phyloP scores from a whole-genome alignment of 345 rosid genomes.

The Camelina laxa region DNA sequence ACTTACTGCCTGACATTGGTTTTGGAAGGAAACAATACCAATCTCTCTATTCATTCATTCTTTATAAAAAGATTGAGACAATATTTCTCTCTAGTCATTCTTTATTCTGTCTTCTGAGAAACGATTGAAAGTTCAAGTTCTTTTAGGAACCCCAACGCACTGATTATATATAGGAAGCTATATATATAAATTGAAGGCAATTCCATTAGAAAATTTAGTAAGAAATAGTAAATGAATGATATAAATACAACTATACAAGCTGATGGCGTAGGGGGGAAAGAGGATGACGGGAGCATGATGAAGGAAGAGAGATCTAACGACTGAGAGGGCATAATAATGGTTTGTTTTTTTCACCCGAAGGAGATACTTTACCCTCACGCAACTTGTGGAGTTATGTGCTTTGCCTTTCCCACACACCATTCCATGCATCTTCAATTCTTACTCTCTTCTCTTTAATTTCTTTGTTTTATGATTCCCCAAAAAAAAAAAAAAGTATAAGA shows the following conservation, averaged over 20 bases:
- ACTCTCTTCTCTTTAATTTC: neutral
- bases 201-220: too few species aligned
- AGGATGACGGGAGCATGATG: constrained; percentile 38
- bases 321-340: neutral
- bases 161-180: too few species aligned
- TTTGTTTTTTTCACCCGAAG: neutral
- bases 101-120: too few species aligned
- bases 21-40: constrained; percentile 35
- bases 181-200: neutral
- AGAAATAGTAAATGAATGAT: too few species aligned
- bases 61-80: neutral
- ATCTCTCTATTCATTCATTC: neutral
- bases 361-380: constrained; percentile 41
- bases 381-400: constrained; percentile 40
- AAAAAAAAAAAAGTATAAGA: neutral
- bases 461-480: neutral
- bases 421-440: constrained; percentile 35
- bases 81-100: too few species aligned
- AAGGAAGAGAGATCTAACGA: constrained; percentile 38
- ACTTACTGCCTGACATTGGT: constrained; percentile 26
- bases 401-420: constrained; percentile 46
- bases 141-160: too few species aligned
- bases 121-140: constrained; percentile 4
- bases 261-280: constrained; percentile 26
- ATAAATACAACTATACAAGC: neutral